Evolutionary conservation across 2,329 filamentous ascomycete genomes (phyloP), one percentile per base, ranked within the genome.

Genomic region (Westerdykella ornata): DNA sequence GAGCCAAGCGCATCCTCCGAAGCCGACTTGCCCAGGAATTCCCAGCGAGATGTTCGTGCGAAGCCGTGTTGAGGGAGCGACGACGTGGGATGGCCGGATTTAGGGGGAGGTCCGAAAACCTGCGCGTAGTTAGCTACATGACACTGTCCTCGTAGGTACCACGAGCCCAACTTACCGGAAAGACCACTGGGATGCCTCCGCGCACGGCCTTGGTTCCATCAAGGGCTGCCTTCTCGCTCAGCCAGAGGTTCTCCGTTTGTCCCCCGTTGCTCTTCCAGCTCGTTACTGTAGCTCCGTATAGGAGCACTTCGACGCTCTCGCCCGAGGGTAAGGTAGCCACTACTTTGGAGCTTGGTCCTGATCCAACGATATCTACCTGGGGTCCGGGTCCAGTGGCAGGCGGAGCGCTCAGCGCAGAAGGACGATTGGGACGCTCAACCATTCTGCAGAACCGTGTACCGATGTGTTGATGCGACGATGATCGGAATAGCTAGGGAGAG

Each of bases 41-140:
- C 89, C 92, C 92, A 98, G 48, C 78, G 78, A 35, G 83, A 85
- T 60, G 79, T 89, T 55, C 92, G 87, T 30, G 90, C 92, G 68
- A 98, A 94, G 53, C 92, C 92, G 71, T 97, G 92, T 70, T 96
- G 89, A 3, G 89, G 83, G 18, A 98, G 83, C 51, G 78, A 72
- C 38, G 80, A 79, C 19, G 88, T 92, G n/a, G 84, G 76, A 51
- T 84, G 80, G 65, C 89, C 82, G 52, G 82, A 75, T 39, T 85
- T 82, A 11, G 84, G 80, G 31, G 84, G 84, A 29, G 62, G 62
- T 20, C 92, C 92, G 63, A 98, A 98, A 63, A 89, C 81, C 88
- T 88, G 43, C 8, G 41, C 9, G 12, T 15, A 35, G 45, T 55
- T 26, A 56, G 46, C 17, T 12, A 14, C 36, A 29, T 9, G 14